phyloP scores from a whole-genome alignment of 495 filamentous ascomycete species.

The Trichoderma virens region DNA sequence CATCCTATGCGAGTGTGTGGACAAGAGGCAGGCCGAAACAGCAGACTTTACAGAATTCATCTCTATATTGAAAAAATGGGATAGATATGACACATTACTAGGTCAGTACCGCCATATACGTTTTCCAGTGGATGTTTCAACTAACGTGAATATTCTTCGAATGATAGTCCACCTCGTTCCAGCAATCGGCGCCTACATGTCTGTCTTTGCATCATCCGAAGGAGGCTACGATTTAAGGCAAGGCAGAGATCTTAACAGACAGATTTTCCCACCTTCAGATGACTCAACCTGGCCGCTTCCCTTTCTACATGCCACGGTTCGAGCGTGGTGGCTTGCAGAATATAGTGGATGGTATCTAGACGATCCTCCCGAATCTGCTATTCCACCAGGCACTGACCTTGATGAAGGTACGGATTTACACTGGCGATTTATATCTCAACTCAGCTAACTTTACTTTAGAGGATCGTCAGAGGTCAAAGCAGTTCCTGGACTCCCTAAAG shows the following conservation, averaged over 20 bases:
- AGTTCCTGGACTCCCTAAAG: constrained; percentile 69
- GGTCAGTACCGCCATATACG: constrained; percentile 14
- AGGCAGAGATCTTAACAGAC: constrained; percentile 59
- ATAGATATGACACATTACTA: constrained; percentile 59
- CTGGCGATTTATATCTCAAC: neutral
- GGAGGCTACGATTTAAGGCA: constrained; percentile 48
- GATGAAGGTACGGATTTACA: constrained; percentile 29
- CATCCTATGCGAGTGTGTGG: constrained; percentile 67
- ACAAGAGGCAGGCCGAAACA: constrained; percentile 57
- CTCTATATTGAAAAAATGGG: constrained; percentile 52
- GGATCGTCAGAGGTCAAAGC: constrained; percentile 56
- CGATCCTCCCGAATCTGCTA: constrained; percentile 48
- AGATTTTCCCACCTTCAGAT: constrained; percentile 55
- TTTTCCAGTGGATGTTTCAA: neutral
- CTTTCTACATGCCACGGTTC: constrained; percentile 66
- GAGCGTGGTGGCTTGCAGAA: constrained; percentile 79
- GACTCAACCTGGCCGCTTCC: constrained; percentile 58
- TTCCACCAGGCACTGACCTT: constrained; percentile 45
- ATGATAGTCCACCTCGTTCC: constrained; percentile 72
- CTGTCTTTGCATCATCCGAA: constrained; percentile 66
- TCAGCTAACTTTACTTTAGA: constrained; percentile 36
- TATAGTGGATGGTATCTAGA: constrained; percentile 88
- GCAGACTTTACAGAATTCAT: constrained; percentile 68
- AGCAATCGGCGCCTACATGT: constrained; percentile 61
- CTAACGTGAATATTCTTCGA: neutral